A percentile compares a stretch with the other conserved stretches of the same genome.
Evolutionary conservation across 257 asterid genomes (phyloP).

Genomic region (Przewalskia tangutica): DNA sequence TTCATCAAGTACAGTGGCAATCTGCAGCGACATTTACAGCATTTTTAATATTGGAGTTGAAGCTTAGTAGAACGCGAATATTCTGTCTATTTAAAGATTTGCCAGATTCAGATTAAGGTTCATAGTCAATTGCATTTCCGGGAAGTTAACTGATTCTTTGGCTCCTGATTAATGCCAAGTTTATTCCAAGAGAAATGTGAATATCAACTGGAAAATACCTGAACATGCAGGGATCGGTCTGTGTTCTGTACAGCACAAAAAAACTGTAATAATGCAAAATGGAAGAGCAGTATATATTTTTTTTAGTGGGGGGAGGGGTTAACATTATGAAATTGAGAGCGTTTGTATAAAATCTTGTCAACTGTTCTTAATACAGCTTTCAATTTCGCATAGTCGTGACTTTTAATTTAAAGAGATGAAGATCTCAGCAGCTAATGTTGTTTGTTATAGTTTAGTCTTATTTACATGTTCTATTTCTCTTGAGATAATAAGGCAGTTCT

Average conservation of each 20-base stretch:
- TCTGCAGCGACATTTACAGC: slow-evolving; percentile 76
- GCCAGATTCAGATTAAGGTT: neutral
- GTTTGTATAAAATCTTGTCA: neutral
- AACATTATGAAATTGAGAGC: neutral
- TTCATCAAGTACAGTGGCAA: slow-evolving; percentile 74
- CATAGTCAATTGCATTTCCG: neutral
- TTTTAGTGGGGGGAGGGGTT: too few species aligned
- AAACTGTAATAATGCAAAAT: neutral
- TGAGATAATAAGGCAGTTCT: neutral
- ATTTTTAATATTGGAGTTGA: slow-evolving; percentile 29
- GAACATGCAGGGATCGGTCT: neutral
- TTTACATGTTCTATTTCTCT: neutral
- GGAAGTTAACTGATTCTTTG: neutral
- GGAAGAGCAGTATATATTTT: neutral
- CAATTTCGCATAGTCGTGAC: neutral
- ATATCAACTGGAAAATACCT: neutral
- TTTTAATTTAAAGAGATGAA: neutral
- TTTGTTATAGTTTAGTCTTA: neutral
- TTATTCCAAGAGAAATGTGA: neutral
- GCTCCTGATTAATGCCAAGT: neutral
- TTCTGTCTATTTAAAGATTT: neutral
- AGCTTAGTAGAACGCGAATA: neutral
- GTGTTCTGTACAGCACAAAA: neutral
- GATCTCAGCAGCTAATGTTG: neutral
- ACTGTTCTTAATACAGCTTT: neutral